A percentile compares a stretch with the other conserved stretches of the same genome.
phyloP scores from a whole-genome alignment of 2,329 filamentous ascomycete genomes.

The Alternaria arborescens region DNA sequence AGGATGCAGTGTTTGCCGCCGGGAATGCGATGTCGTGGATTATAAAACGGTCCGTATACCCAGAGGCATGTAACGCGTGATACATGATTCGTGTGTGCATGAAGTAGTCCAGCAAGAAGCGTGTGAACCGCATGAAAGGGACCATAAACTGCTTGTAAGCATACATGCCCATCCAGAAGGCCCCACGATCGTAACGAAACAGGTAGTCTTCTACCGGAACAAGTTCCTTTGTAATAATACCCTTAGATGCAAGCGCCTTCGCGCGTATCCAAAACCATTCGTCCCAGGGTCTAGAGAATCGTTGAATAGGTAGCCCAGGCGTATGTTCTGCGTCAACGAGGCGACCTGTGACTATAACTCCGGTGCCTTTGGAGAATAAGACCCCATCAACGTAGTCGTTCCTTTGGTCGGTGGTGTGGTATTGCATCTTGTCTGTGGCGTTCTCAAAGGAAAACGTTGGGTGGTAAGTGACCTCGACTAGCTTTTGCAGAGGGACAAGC shows the following conservation, averaged over 20 bases:
- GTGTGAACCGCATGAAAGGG: conserved; percentile 66
- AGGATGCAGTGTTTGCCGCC: conserved; percentile 58
- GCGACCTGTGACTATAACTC: conserved; percentile 68
- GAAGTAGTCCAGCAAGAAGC: conserved; percentile 67
- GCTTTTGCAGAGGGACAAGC: conserved; percentile 61
- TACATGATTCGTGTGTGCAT: conserved; percentile 71
- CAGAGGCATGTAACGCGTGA: conserved; percentile 67
- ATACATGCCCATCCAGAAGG: conserved; percentile 69
- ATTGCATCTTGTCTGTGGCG: conserved; percentile 58
- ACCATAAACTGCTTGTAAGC: conserved; percentile 67
- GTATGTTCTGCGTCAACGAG: conserved; percentile 58
- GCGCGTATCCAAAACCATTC: conserved; percentile 80
- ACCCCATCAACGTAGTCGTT: conserved; percentile 77
- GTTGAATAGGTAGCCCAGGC: conserved; percentile 33
- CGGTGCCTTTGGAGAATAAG: conserved; percentile 63
- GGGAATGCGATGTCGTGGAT: conserved; percentile 71
- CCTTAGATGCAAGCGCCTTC: conserved; percentile 17
- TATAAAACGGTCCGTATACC: conserved; percentile 64
- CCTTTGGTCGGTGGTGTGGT: conserved; percentile 50
- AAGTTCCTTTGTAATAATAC: conserved; percentile 43
- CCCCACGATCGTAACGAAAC: conserved; percentile 69
- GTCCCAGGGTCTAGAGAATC: conserved; percentile 66
- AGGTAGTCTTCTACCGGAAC: conserved; percentile 64
- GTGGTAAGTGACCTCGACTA: conserved; percentile 70
- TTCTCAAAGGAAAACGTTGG: conserved; percentile 61